Evolutionary conservation across 2,329 filamentous ascomycete genomes (phyloP), one percentile per base, ranked within the genome.

Genomic region (Neophaeococcomyces mojaviensis): DNA sequence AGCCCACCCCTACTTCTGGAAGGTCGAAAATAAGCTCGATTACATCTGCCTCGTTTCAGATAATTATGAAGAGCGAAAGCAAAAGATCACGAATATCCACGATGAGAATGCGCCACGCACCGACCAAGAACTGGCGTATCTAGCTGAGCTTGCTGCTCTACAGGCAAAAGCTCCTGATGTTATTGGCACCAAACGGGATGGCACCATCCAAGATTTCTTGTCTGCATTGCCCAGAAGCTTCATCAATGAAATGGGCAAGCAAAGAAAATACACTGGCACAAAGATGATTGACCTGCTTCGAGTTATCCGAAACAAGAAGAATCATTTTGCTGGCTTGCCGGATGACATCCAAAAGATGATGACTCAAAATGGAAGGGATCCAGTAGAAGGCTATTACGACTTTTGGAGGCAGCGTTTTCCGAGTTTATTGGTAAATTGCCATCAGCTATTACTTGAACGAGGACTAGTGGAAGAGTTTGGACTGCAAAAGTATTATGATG

Each of bases 21-120:
- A 84, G 1, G 69, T 87, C 0, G 90, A 94, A 62, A 92, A 94
- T 62, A 82, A 89, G 7, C 78, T 98, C 5, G 79, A 79, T 8
- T 98, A 98, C 65, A 74, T 98, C n/a, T 95, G 89, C 60, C 89
- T 96, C 54, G 88, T 94, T 7, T 96, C 88, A 0, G 92, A 98
- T 63, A 87, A 94, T 61, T 97, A 95, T 60, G 92, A 98, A 64
- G 87, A 92, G 55, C 90, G 97, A 62, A 80, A 82, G 0, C 54
- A 56, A 30, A 52, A 49, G 3, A 52, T 55, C 46, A 47, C 36
- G 26, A 55, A 56, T 33, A 53, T 54, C 36, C 47, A 50, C 31
- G 53, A 56, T 24, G 49, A 55, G 36, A 54, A 45, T 18, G 52
- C 50, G 9, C 30, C 50, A 12, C 48, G 55, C 22, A 50, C 55